Percentiles rank a stretch among this genome's conserved stretches.
Conservation (phyloP, 2,329 filamentous ascomycete genomes). For the Arthrobotrys megalospora region DNA sequence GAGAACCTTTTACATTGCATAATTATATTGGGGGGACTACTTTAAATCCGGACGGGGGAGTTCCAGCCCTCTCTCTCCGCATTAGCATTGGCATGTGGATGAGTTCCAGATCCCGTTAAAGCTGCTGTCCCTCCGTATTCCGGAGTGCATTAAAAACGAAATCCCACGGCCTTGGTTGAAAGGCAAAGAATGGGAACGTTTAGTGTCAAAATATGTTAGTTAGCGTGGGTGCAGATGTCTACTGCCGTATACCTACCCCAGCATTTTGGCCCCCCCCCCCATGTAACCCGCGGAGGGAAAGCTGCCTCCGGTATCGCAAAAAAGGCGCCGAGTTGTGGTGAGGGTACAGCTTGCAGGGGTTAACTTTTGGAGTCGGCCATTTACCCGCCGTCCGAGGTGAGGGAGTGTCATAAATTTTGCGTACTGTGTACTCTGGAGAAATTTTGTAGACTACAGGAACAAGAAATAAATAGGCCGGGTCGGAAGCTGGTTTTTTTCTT, state of each 20-base stretch:
- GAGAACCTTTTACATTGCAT: background rate
- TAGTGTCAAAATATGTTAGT: background rate
- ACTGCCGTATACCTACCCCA: too few relatives aligned
- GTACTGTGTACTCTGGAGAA: too few relatives aligned
- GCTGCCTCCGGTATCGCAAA: slow-evolving; percentile 59
- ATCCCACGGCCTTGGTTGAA: background rate
- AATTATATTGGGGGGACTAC: too few relatives aligned
- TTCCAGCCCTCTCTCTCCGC: background rate
- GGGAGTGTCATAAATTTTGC: background rate
- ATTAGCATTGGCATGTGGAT: background rate
- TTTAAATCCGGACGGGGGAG: background rate
- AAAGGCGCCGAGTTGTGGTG: slow-evolving; percentile 14
- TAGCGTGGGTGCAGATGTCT: slow-evolving; percentile 2
- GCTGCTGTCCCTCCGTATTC: slow-evolving; percentile 13
- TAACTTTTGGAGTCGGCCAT: slow-evolving; percentile 39
- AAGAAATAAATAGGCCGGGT: slow-evolving; percentile 58
- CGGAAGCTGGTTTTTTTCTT: slow-evolving; percentile 39
- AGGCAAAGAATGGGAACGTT: background rate
- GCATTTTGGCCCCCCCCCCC: too few relatives aligned
- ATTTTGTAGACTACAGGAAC: slow-evolving; percentile 2
- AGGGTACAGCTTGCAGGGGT: slow-evolving; percentile 1
- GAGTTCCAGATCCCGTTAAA: background rate
- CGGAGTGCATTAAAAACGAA: background rate
- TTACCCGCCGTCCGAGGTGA: slow-evolving; percentile 40
- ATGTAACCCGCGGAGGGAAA: slow-evolving; percentile 40